Base-by-base conservation (phyloP, 2,329 filamentous ascomycete species). In the Cordyceps fumosorosea region DNA sequence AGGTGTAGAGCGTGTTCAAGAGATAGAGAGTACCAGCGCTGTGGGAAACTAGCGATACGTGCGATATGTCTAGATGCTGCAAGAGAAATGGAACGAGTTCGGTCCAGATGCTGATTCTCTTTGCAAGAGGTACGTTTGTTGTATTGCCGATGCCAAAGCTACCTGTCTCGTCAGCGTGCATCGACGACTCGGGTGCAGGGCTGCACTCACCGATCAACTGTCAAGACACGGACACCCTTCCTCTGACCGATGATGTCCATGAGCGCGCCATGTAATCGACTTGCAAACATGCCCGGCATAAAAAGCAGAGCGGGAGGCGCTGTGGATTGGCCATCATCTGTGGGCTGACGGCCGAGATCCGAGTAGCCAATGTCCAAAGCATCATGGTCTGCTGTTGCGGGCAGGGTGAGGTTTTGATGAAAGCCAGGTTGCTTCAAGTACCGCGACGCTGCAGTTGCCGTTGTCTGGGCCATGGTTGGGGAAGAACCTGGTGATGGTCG, bases 1-100 rank as follows among this genome's bases (percentile, higher is more conserved):
- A 68, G 50, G 68, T 65, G 32, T 68, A 66, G 29, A 73, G 42
- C 2, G 68, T 64, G 61, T 73, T 72, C 47, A 75, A 59, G 1
- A 69, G 66, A 62, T 69, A 74, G n/a, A 75, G 45, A 11, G 71
- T 68, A 16, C 73, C 73, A 48, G 67, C 68, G 57, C 69, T 72
- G 59, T 74, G 73, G 29, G 70, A 68, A 42, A 62, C 65, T 1
- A 74, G 40, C 0, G 69, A 66, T 26, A 74, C 69, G 58, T 74
- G 70, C 5, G 58, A 44, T 37, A 77, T 69, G 34, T 48, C 54
- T 6, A 77, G 70, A 56, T 74, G 72, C 16, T 67, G 55, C 14
- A 78, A 67, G 1, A 77, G 65, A 3, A 68, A 69, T 5, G 69
- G 67, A 18, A 76, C 70, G 5, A 71, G 64, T 50, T 72, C 71